Evolutionary conservation across 176 grass and related monocot genomes (phyloP).

Genomic region (Oryza rufipogon): DNA sequence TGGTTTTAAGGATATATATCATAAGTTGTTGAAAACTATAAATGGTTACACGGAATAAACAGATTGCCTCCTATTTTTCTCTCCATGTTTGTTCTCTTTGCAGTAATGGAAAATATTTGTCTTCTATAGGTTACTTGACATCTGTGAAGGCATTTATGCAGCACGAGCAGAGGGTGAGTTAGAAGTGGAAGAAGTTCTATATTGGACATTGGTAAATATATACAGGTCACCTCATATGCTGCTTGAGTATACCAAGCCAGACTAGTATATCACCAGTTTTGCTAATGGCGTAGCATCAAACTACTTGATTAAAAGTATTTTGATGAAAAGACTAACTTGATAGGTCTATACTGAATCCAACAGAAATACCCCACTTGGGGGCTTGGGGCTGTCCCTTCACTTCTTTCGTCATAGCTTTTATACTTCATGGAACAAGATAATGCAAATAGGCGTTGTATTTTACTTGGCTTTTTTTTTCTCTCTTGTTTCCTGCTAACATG

Average conservation of each 20-base stretch:
- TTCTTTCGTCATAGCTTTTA: not conserved
- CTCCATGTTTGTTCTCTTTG: not conserved
- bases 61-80: not conserved
- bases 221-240: constrained; percentile 96
- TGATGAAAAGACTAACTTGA: constrained; percentile 22
- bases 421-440: not conserved
- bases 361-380: not conserved
- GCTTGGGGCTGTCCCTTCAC: not conserved
- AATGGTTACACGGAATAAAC: not conserved
- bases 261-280: constrained; percentile 25
- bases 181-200: constrained; percentile 96
- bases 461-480: not conserved
- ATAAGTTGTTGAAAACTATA: constrained; percentile 8
- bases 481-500: constrained; percentile 31
- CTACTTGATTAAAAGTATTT: constrained; percentile 2
- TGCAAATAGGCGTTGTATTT: constrained; percentile 22
- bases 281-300: not conserved
- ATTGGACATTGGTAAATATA: constrained; percentile 92
- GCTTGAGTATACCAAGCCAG: constrained; percentile 87
- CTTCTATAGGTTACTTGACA: constrained; percentile 78
- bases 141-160: constrained; percentile 96
- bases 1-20: not conserved
- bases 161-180: constrained; percentile 91
- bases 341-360: constrained; percentile 18
- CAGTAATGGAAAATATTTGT: constrained; percentile 1